A percentile compares a stretch with the other conserved stretches of the same genome.
These are phyloP conservation scores for Pyrus pyrifolia DNA, from an alignment of 306 rosid species.

Conservation along the genomic window DNA sequence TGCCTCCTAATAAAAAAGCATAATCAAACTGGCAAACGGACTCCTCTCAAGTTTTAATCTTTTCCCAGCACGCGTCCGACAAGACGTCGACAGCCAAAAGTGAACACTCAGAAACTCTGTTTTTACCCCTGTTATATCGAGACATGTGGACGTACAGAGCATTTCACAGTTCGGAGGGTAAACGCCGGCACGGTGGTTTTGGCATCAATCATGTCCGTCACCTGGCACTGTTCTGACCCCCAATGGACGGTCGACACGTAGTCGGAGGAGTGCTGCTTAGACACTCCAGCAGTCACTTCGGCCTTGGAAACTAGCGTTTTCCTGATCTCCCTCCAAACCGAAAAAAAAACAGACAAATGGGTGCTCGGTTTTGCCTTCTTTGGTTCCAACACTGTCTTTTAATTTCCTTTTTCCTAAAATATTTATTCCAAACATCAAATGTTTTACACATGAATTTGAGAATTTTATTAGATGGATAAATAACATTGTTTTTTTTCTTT, in stretches of 20 bases:
- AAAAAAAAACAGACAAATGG: background rate
- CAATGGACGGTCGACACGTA: conserved; percentile 6
- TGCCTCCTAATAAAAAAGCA: background rate
- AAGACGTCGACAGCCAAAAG: background rate
- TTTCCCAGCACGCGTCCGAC: conserved; percentile 23
- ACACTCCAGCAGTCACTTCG: background rate
- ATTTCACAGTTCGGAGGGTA: background rate
- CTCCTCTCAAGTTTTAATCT: background rate
- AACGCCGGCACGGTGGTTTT: background rate
- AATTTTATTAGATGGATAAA: too few species aligned
- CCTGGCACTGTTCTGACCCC: background rate
- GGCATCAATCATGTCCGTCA: conserved; percentile 5
- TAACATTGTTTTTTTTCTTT: too few species aligned
- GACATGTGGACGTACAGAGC: conserved; percentile 5
- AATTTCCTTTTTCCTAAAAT: background rate
- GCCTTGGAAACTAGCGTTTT: background rate
- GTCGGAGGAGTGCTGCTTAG: background rate
- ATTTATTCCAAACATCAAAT: too few species aligned
- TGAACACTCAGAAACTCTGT: background rate
- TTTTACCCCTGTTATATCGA: background rate
- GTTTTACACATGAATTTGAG: too few species aligned
- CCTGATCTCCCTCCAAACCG: background rate
- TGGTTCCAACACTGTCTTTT: background rate
- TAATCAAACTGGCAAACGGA: background rate
- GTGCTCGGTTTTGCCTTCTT: background rate